Evolutionary conservation across 139 green algal genomes (phyloP), one percentile per base, ranked within the genome.

Genomic region (Monoraphidium neglectum): DNA sequence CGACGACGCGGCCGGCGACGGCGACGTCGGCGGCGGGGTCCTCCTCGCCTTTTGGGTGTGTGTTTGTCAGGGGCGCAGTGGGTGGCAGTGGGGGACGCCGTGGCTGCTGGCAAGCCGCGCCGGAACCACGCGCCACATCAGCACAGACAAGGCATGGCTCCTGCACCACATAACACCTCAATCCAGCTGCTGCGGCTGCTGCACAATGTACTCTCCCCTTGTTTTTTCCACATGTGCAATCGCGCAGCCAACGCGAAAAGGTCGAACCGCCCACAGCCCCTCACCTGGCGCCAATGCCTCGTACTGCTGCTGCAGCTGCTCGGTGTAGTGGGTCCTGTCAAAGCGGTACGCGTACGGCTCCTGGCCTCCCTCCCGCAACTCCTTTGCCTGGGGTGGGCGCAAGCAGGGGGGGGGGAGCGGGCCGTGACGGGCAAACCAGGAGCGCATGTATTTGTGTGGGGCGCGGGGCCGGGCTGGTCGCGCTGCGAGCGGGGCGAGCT

Each of bases 271-370:
- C 24, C 6, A 13, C 43, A 73, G 66, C 0, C 77, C 83, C 53
- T 86, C 78, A 23, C 95, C 95, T 6, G 81, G 61, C 0, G 53
- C 73, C 40, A 99, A 82, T 5, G 77, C 73, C 1, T 38, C 38
- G 74, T 93, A 91, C 61, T 85, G 68, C 63, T 88, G 64, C 78
- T 97, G 93, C 37, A 99, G 89, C 61, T 95, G 68, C 24, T 85
- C 74, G 10, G 91, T 88, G 35, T 83, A 90, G 85, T 98, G 92
- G 1, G 87, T 98, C 35, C 94, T 86, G 62, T 93, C 79, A 74
- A 95, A 99, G 65, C 78, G 82, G 84, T 98, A 99, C 0, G 95
- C 95, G 66, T 95, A 99, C 0, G 96, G 96, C 65, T 99, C 87
- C 53, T 85, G 79, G 0, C 92, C 93, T 3, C 75, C 56, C 1